Conservation (phyloP, 2,329 filamentous ascomycete genomes). For the Sporothrix globosa region DNA sequence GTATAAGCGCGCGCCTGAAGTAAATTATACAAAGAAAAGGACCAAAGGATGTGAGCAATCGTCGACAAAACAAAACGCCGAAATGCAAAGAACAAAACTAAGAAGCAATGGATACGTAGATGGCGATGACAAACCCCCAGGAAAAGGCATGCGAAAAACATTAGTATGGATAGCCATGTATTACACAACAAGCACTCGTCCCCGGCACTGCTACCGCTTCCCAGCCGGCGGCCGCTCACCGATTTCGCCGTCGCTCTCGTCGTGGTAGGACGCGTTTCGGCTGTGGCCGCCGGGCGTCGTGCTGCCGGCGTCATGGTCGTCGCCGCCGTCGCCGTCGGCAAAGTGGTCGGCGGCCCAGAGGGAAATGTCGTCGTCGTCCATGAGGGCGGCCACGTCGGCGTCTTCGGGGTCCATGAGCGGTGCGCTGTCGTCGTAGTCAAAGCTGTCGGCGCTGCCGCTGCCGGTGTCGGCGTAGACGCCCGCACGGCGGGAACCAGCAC, state of each 20-base stretch:
- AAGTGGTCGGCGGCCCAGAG: constrained; percentile 56
- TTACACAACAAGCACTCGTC: background rate
- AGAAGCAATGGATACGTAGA: background rate
- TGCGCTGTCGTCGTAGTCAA: constrained; percentile 38
- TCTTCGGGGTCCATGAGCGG: constrained; percentile 45
- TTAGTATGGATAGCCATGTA: background rate
- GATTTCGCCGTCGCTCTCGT: constrained; percentile 31
- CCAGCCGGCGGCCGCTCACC: background rate
- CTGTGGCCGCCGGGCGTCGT: background rate
- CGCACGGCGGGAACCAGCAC: constrained; percentile 33
- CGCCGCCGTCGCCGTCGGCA: constrained; percentile 39
- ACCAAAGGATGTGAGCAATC: background rate
- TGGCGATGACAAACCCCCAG: constrained; percentile 13
- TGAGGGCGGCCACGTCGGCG: constrained; percentile 57
- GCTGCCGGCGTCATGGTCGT: background rate
- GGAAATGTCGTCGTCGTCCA: constrained; percentile 63
- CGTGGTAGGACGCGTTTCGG: constrained; percentile 26
- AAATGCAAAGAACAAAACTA: background rate
- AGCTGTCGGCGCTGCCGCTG: constrained; percentile 42
- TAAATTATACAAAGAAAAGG: background rate
- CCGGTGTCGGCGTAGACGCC: constrained; percentile 37
- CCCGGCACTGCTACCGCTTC: constrained; percentile 9
- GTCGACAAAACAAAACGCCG: background rate
- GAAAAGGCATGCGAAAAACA: constrained; percentile 5
- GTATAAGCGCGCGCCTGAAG: background rate